Percentiles rank a stretch among this genome's conserved stretches.
These are phyloP conservation scores for Aspergillus ochraceus DNA, from an alignment of 2,329 filamentous ascomycete genomes.

Conservation along the genomic window DNA sequence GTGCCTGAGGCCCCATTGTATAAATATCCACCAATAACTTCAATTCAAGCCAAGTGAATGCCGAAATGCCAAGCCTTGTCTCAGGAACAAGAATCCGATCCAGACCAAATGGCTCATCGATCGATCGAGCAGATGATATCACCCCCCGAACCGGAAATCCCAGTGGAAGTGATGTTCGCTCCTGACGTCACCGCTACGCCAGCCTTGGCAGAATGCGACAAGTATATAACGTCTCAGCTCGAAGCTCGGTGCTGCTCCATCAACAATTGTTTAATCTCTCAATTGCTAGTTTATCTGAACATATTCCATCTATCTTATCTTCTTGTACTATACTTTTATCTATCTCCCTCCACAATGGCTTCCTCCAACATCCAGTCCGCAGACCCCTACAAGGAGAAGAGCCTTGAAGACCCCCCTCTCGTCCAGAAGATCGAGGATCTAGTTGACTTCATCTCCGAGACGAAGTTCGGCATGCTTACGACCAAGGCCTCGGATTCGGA, in stretches of 20 bases:
- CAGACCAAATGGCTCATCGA: neutral
- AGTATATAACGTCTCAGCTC: constrained; percentile 25
- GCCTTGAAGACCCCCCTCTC: constrained; percentile 68
- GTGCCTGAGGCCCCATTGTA: no score
- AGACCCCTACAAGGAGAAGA: constrained; percentile 80
- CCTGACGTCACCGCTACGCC: constrained; percentile 22
- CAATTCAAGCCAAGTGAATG: no score
- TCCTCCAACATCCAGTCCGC: constrained; percentile 58
- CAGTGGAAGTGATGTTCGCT: neutral
- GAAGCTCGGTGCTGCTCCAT: neutral
- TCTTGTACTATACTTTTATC: neutral
- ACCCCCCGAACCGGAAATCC: neutral
- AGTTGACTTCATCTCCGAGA: constrained; percentile 65
- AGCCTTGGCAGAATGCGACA: constrained; percentile 8
- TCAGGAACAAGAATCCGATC: neutral
- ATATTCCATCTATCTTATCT: neutral
- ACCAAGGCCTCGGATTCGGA: constrained; percentile 64
- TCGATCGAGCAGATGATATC: neutral
- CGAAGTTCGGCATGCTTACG: constrained; percentile 89
- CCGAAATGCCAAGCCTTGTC: no score
- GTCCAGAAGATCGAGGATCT: constrained; percentile 77
- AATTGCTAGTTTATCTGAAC: neutral
- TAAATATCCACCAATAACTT: no score
- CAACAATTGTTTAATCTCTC: neutral
- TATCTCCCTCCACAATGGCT: neutral